Percentiles rank a stretch among this genome's conserved stretches.
Evolutionary conservation across 768 basidiomycete species (phyloP).

Genomic region (Rhizopogon rudus): DNA sequence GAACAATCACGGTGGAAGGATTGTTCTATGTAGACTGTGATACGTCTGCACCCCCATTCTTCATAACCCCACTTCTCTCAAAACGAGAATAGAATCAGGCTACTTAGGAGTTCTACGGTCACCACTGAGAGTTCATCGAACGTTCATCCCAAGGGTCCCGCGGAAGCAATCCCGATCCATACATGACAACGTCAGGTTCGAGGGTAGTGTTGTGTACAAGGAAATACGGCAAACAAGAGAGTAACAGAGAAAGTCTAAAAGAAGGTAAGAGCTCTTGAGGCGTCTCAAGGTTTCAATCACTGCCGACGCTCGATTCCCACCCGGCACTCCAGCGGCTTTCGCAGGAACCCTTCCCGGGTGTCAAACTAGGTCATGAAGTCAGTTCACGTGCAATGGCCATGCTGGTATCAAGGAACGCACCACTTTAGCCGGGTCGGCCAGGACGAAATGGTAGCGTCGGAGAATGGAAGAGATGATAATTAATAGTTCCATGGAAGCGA

Average conservation of each 20-base stretch:
- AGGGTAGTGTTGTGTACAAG: neutral
- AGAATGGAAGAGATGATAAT: constrained; percentile 80
- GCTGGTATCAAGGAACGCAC: constrained; percentile 32
- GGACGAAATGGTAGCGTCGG: constrained; percentile 68
- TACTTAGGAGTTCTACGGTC: neutral
- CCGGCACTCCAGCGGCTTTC: constrained; percentile 71
- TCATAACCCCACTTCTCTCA: neutral
- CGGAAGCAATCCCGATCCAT: neutral
- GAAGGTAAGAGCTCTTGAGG: neutral
- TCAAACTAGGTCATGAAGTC: constrained; percentile 42
- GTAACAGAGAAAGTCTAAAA: neutral
- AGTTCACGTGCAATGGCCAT: constrained; percentile 1
- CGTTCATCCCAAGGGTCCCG: neutral
- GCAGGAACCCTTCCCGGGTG: constrained; percentile 81
- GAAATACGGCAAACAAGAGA: neutral
- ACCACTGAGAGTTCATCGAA: neutral
- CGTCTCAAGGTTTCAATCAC: constrained; percentile 7
- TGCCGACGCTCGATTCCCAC: constrained; percentile 71
- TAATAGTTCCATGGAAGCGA: constrained; percentile 74
- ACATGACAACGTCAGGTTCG: neutral
- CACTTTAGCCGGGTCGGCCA: constrained; percentile 52
- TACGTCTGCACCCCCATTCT: neutral
- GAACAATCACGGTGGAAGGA: neutral
- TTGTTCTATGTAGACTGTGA: neutral
- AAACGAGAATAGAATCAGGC: constrained; percentile 13